These are phyloP conservation scores for Sporobolomyces pararoseus DNA, from an alignment of 768 basidiomycete genomes.

Conservation along the genomic window DNA sequence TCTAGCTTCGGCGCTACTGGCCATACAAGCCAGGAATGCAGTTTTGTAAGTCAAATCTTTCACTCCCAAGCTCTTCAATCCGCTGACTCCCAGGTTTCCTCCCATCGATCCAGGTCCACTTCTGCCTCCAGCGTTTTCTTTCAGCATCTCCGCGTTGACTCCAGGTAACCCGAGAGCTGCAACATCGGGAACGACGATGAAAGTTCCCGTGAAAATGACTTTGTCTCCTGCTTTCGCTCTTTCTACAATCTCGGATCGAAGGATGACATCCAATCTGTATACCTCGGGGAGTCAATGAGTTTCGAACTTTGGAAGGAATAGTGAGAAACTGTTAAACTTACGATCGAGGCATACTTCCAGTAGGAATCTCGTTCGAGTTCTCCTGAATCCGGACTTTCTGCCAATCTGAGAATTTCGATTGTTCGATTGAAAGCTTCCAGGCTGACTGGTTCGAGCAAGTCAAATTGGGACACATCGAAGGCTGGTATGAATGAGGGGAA, in stretches of 20 bases:
- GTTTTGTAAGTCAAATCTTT: constrained; percentile 97
- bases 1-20: constrained; percentile 79
- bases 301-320: background rate
- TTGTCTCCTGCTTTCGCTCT: constrained; percentile 99
- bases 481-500: too few species aligned
- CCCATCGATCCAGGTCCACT: constrained; percentile 61
- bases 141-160: constrained; percentile 85
- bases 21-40: constrained; percentile 97
- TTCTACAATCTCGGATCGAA: constrained; percentile 92
- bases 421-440: constrained; percentile 94
- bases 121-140: constrained; percentile 68
- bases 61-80: constrained; percentile 88
- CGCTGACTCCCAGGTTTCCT: constrained; percentile 69
- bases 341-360: constrained; percentile 90
- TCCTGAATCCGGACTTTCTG: constrained; percentile 99
- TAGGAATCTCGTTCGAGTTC: constrained; percentile 97
- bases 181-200: constrained; percentile 98
- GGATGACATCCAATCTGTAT: constrained; percentile 83
- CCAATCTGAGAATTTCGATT: constrained; percentile 97
- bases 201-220: constrained; percentile 94
- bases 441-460: constrained; percentile 83
- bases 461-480: constrained; percentile 86
- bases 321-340: constrained; percentile 44
- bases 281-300: background rate
- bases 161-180: constrained; percentile 92